A percentile compares a stretch with the other conserved stretches of the same genome.
phyloP scores from a whole-genome alignment of 345 rosid genomes.

The Angophora floribunda region DNA sequence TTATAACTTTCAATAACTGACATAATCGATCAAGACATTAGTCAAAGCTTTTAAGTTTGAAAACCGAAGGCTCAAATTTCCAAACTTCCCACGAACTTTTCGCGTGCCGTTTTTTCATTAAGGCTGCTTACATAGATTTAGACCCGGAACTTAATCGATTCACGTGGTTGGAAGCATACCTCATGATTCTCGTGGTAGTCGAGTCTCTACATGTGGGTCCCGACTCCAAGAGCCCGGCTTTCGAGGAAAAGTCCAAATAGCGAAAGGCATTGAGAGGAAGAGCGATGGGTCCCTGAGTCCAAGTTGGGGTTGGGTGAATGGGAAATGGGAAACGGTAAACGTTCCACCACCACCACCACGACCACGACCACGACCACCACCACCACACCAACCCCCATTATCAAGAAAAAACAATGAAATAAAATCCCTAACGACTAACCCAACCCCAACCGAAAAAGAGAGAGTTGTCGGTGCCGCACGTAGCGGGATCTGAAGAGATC shows the following conservation, averaged over 20 bases:
- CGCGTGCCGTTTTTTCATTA: not conserved
- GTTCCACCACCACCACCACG: not conserved
- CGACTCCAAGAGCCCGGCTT: too few relatives aligned
- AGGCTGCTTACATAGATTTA: not conserved
- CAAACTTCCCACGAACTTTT: not conserved
- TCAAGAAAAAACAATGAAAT: not conserved
- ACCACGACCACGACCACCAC: not conserved
- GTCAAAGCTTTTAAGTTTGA: not conserved
- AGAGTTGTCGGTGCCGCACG: not conserved
- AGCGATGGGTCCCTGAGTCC: not conserved
- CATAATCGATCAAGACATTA: rapidly evolving
- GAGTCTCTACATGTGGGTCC: too few relatives aligned
- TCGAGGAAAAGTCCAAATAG: not conserved
- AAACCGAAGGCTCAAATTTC: not conserved
- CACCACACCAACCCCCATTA: not conserved
- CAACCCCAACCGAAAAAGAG: not conserved
- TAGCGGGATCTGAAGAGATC: not conserved
- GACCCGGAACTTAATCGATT: not conserved
- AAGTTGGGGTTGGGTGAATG: not conserved
- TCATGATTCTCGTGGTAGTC: too few relatives aligned
- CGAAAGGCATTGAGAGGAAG: not conserved
- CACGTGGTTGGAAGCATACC: too few relatives aligned
- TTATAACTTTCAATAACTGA: not conserved
- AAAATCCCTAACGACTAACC: not conserved
- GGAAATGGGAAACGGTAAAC: not conserved